Percentiles rank a stretch among this genome's conserved stretches.
phyloP scores from a whole-genome alignment of 2,329 filamentous ascomycete species.

The Colletotrichum sp. region DNA sequence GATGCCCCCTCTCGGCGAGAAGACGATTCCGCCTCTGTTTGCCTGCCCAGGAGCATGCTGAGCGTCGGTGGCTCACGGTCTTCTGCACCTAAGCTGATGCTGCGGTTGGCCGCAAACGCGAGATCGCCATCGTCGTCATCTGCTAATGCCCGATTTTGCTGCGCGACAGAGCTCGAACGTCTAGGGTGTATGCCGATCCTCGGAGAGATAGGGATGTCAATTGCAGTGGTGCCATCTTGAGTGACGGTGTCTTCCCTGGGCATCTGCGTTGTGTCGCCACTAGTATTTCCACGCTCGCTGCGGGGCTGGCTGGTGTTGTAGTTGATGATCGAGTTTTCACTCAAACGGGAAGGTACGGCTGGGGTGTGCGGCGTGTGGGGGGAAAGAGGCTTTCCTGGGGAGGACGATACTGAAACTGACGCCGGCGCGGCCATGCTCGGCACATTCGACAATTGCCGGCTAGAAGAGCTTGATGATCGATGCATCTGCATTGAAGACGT shows the following conservation, averaged over 20 bases:
- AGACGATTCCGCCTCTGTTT: conserved; percentile 40
- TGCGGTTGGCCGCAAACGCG: conserved; percentile 66
- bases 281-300: conserved; percentile 27
- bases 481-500: conserved; percentile 87
- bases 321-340: conserved; percentile 84
- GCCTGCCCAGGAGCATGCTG: conserved; percentile 63
- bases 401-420: conserved; percentile 84
- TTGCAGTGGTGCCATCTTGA: conserved; percentile 65
- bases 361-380: conserved; percentile 93
- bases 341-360: conserved; percentile 90
- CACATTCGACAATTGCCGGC: conserved; percentile 63
- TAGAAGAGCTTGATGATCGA: conserved; percentile 78
- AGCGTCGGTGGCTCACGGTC: conserved; percentile 68
- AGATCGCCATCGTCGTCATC: conserved; percentile 67
- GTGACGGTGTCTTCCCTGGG: conserved; percentile 44
- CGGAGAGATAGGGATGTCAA: conserved; percentile 77
- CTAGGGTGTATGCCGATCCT: conserved; percentile 61
- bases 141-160: conserved; percentile 59
- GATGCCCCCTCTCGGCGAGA: background rate
- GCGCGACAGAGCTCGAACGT: conserved; percentile 73
- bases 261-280: conserved; percentile 28
- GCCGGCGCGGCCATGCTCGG: conserved; percentile 74
- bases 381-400: conserved; percentile 87
- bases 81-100: conserved; percentile 70
- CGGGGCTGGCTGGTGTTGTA: conserved; percentile 48